Percentiles rank a stretch among this genome's conserved stretches.
Evolutionary conservation across 345 rosid species (phyloP).

Genomic region (Brassica cretica): DNA sequence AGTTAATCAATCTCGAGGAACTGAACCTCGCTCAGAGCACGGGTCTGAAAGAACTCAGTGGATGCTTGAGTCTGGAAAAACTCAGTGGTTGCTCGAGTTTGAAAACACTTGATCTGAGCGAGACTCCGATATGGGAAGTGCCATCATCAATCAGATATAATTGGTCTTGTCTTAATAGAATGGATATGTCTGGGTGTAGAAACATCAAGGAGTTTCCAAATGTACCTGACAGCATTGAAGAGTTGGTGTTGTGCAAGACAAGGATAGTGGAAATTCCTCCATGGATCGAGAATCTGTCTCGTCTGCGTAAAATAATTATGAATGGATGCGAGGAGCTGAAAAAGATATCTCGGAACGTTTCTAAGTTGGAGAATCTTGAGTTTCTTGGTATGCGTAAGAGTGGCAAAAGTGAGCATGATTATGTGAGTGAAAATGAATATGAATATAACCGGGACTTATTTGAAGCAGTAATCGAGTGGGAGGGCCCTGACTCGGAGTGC

Average conservation of each 20-base stretch:
- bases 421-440: no score
- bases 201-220: conserved; percentile 30
- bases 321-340: neutral
- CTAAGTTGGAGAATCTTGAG: no score
- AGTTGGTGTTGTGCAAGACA: neutral
- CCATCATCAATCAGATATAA: conserved; percentile 8
- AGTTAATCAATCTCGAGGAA: neutral
- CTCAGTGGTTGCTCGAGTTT: conserved; percentile 28
- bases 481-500: no score
- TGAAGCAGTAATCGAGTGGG: no score
- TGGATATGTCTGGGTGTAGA: conserved; percentile 14
- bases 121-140: conserved; percentile 14
- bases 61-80: neutral
- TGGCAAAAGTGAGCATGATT: no score
- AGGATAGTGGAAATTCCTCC: conserved; percentile 10
- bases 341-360: neutral
- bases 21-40: neutral
- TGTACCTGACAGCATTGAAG: conserved; percentile 7
- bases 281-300: neutral
- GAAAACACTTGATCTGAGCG: neutral
- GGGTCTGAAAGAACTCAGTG: neutral
- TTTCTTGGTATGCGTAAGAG: no score
- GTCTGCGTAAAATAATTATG: neutral
- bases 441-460: no score
- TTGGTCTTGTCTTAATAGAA: neutral